Percentiles rank a stretch among this genome's conserved stretches.
Evolutionary conservation across 169 alveolate species (phyloP).

Genomic region (Plasmodium inui): DNA sequence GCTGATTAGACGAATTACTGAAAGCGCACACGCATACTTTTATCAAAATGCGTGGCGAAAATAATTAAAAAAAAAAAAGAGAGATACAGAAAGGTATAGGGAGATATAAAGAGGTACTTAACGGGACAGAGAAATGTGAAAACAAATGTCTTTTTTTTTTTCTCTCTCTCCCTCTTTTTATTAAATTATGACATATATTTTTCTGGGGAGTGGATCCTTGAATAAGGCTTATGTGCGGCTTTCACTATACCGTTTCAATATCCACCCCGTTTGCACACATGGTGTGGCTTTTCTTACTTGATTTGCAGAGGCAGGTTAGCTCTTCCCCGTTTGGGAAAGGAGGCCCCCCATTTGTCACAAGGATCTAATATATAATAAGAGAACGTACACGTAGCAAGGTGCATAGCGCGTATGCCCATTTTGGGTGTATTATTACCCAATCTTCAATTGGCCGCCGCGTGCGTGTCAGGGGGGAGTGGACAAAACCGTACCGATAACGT

Average conservation of each 20-base stretch:
- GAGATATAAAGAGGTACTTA: not conserved
- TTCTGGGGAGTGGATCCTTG: not conserved
- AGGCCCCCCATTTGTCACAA: not conserved
- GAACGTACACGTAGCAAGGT: not conserved
- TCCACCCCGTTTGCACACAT: not conserved
- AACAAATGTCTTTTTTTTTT: not conserved
- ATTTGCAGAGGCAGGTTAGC: not conserved
- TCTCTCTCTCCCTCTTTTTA: not conserved
- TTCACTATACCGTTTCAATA: not conserved
- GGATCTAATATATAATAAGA: not conserved
- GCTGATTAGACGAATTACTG: not conserved
- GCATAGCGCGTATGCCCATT: not conserved
- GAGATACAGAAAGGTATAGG: not conserved
- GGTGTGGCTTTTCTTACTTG: not conserved
- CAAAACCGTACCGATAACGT: constrained; percentile 55
- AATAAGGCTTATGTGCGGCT: not conserved
- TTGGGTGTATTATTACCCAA: not conserved
- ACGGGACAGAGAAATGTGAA: not conserved
- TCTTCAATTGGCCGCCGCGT: not conserved
- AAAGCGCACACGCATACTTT: not conserved
- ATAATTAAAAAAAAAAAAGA: not conserved
- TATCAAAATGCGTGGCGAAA: not conserved
- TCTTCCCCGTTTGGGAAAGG: not conserved
- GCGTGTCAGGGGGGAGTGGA: not conserved
- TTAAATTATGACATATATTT: not conserved